phyloP scores from a whole-genome alignment of 352 stramenopile genomes.

The Globisporangium abappressorium region DNA sequence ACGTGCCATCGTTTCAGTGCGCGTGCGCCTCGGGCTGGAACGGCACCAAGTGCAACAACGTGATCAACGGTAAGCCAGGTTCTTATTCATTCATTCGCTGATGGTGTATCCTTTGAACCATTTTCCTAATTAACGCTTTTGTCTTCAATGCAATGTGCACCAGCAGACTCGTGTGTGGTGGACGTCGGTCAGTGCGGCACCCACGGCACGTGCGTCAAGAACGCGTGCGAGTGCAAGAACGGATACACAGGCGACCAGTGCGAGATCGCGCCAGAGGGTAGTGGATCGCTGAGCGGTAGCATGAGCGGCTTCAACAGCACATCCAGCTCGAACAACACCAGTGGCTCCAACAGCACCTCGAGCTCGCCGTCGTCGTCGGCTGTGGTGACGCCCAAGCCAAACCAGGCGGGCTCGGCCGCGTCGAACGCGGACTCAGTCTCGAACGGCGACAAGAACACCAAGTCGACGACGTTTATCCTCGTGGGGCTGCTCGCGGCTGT shows the following conservation, averaged over 20 bases:
- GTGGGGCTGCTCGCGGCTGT: slow-evolving; percentile 57
- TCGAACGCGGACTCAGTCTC: slow-evolving; percentile 22
- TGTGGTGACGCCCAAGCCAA: slow-evolving; percentile 7
- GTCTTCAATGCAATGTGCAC: not conserved
- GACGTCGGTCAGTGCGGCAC: slow-evolving; percentile 42
- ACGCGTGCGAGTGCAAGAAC: slow-evolving; percentile 31
- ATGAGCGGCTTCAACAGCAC: not conserved
- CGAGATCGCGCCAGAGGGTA: slow-evolving; percentile 30
- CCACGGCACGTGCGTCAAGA: slow-evolving; percentile 41
- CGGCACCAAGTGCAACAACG: slow-evolving; percentile 59
- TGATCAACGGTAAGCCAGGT: slow-evolving; percentile 31
- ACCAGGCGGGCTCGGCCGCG: slow-evolving; percentile 14
- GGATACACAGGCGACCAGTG: slow-evolving; percentile 52
- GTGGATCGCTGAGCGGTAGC: slow-evolving; percentile 8
- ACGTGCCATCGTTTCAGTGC: slow-evolving; percentile 51
- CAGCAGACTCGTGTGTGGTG: slow-evolving; percentile 36
- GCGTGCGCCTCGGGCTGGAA: slow-evolving; percentile 68
- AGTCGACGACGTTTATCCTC: slow-evolving; percentile 65
- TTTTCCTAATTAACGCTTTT: not conserved
- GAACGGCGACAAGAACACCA: slow-evolving; percentile 28
- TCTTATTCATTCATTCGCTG: not conserved
- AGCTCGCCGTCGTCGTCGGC: slow-evolving; percentile 12
- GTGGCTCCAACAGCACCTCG: slow-evolving; percentile 11
- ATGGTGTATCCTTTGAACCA: not conserved
- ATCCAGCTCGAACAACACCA: not conserved